Conservation (phyloP, 2,329 filamentous ascomycete species). For the Fusarium sp. region DNA sequence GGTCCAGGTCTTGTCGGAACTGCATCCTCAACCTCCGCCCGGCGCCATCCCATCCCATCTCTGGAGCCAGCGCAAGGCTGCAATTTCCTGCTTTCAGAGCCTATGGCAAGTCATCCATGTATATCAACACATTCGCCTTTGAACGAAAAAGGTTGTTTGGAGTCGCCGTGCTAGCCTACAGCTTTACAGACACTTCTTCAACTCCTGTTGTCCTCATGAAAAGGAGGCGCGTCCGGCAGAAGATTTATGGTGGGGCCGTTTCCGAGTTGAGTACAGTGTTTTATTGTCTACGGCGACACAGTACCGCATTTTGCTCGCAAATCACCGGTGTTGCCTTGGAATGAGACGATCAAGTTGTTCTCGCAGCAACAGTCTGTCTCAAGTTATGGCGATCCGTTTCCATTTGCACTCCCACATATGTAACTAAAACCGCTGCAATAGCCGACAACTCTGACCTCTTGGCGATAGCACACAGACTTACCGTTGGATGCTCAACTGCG, state of each 20-base stretch:
- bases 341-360: not conserved
- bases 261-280: constrained; percentile 29
- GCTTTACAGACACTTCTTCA: constrained; percentile 14
- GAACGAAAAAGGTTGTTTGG: constrained; percentile 10
- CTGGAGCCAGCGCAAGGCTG: not conserved
- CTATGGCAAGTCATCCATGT: too few species aligned
- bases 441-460: not conserved
- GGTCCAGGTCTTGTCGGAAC: constrained; percentile 35
- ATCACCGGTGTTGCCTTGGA: not conserved
- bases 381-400: not conserved
- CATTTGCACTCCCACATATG: not conserved
- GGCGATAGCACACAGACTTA: not conserved
- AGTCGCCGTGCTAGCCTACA: constrained; percentile 25
- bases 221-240: constrained; percentile 33
- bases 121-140: constrained; percentile 10
- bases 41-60: not conserved
- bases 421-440: not conserved
- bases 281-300: constrained; percentile 5
- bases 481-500: constrained; percentile 7
- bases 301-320: constrained; percentile 8
- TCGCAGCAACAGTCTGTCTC: not conserved
- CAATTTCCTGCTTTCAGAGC: constrained; percentile 1
- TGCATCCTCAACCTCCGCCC: constrained; percentile 28
- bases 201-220: not conserved
- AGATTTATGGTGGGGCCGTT: constrained; percentile 36